phyloP scores from a whole-genome alignment of 768 basidiomycete species.

The Imleria badia region DNA sequence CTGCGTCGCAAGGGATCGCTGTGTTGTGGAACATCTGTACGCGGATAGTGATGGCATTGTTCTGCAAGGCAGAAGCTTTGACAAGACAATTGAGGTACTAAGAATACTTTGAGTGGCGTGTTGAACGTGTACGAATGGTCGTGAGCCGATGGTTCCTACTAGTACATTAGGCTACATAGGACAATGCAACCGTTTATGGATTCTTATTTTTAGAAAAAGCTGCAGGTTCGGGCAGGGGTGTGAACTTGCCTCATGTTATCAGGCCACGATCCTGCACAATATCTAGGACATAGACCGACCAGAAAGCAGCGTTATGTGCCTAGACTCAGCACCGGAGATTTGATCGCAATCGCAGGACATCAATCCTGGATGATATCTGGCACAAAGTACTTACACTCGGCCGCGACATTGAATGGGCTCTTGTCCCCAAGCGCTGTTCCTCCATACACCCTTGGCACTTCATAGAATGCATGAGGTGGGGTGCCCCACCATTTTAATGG shows the following conservation, averaged over 20 bases:
- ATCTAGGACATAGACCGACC: neutral
- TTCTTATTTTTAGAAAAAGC: neutral
- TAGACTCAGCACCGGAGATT: neutral
- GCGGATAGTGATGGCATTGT: neutral
- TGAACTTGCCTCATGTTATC: neutral
- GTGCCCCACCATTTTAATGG: neutral
- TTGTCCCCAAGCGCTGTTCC: too few relatives aligned
- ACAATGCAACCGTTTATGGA: neutral
- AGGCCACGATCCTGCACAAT: neutral
- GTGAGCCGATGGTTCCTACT: neutral
- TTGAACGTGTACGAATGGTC: too few relatives aligned
- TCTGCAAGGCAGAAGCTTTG: neutral
- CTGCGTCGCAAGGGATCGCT: neutral
- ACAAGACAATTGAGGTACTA: neutral
- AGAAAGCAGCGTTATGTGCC: neutral
- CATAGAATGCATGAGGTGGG: neutral
- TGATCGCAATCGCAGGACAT: neutral
- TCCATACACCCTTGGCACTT: too few relatives aligned
- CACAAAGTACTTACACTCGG: too few relatives aligned
- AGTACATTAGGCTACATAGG: too few relatives aligned
- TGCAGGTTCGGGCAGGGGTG: neutral
- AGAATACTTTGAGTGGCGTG: too few relatives aligned
- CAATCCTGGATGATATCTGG: too few relatives aligned
- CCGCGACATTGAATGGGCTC: too few relatives aligned
- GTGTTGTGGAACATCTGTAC: conserved; percentile 1